Base-by-base conservation (phyloP, 2,329 filamentous ascomycete species). In the Fusarium heterosporum region DNA sequence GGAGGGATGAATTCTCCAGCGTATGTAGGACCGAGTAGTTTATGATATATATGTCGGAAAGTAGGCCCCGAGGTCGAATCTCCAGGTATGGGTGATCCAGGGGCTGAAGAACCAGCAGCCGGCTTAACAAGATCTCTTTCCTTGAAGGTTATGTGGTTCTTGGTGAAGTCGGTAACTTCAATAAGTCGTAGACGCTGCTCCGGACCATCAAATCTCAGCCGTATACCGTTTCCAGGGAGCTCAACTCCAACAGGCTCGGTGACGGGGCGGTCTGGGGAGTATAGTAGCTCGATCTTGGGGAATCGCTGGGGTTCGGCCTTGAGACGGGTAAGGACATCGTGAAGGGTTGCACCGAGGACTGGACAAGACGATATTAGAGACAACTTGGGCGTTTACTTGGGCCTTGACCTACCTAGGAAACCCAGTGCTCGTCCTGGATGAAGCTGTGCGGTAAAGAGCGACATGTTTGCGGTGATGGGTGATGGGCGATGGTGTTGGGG, bases 101-200 rank as follows among this genome's bases (percentile, higher is more conserved):
- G 82, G 73, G 73, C 71, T 42, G 34, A 36, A 36, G 34, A 36
- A n/a, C 76, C 76, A 61, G 78, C 81, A 42, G 80, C 74, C 3
- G 86, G 86, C 74, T 93, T 94, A 52, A 93, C 85, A 16, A 97
- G 86, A 66, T 96, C 92, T 52, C 89, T 89, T 30, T 88, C 86
- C 68, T 88, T 96, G 80, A 97, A 97, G 17, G 90, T 89, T 64
- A 98, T 87, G 64, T 89, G 87, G 64, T 89, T 93, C 77, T 93
- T 96, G 45, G 90, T 89, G 75, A 99, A 97, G 79, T 98, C 93
- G 53, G 93, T 80, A 9, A 98, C 88, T 78, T 99, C 96, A 70
- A 99, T 93, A 63, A 99, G 81, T 4, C 96, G 91, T 40, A 99
- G 82, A 34, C 95, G 89, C 78, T 99, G 96, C 73, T 98, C 94